Evolutionary conservation across 257 asterid genomes (phyloP), one percentile per base, ranked within the genome.

Genomic region (Nicotiana undulata): DNA sequence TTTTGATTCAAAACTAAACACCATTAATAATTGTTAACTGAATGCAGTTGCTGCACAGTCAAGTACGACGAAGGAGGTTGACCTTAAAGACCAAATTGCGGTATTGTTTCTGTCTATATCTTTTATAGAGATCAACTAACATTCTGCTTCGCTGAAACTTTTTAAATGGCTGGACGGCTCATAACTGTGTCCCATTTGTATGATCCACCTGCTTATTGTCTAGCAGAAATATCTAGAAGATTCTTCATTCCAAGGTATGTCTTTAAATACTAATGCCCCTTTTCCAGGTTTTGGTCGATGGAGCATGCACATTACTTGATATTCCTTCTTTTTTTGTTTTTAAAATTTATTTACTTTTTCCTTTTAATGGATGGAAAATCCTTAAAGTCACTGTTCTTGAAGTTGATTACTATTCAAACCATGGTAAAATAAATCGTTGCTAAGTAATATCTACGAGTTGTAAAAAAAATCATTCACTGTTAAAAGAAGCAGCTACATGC

Each of bases 211-310:
- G 66, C 58, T 80, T 32, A 28, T 53, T 80, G 76, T 84, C 29
- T 84, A 87, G 89, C 97, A 93, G 98, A 89, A 65, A 86, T 92
- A 88, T 81, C 91, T 94, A 56, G 90, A 89, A 85, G 92, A 87
- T 86, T 86, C 93, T 85, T 87, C 97, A 52, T 91, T 94, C 74
- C 86, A 87, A 87, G 97, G 98, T 90, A 87, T 34, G 81, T 22
- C 56, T 46, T 59, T 31, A 52, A 74, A 68, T 13, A 49, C 75
- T 56, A 32, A 15, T 53, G 78, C 40, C 56, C 81, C 37, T 59
- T 29, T 34, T 3, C 67, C 82, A 64, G 44, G 60, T 59, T 56
- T 70, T 77, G 24, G 32, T 58, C 7, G 37, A 16, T 58, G 56
- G 70, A 58, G 32, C 58, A 20, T 34, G 81, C 81, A 49, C 56